Evolutionary conservation across 2,329 filamentous ascomycete species (phyloP), one percentile per base, ranked within the genome.

Genomic region (Hypoxylon sp.): DNA sequence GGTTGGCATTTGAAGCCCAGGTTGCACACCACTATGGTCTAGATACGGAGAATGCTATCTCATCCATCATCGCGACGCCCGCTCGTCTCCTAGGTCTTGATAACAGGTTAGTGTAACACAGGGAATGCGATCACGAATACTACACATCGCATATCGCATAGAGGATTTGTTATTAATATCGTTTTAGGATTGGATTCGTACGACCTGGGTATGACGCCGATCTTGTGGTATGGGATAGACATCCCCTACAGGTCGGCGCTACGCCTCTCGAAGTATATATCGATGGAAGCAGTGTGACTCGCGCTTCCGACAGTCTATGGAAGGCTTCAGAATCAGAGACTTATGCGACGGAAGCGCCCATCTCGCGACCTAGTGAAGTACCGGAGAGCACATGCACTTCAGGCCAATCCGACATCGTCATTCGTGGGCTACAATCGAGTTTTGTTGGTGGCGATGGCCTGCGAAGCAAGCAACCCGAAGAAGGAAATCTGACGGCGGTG

Each of bases 1-100:
- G 56, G 56, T 12, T 59, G 9, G 20, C 46, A 23, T 59, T 57
- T 16, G 53, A 59, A 13, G 56, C 53, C 17, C 56, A 59, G 23
- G 57, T 59, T 19, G 56, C 43, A 17, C 56, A 59, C 41, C 56
- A 59, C 25, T 57, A 51, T 26, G 56, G 56, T 5, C 49, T 59
- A 7, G 35, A 35, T n/a, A 27, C 44, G 4, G 35, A 53, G 8
- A 42, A 15, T 12, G 31, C 57, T 9, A 37, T 60, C 25, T 50
- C 50, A 7, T 57, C 57, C 1, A 25, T 60, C 25, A 57, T 55
- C 9, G 25, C 50, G 7, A 21, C 32, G 15, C 57, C 57, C 3
- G 57, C 54, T 11, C 50, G 54, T 11, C 40, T 60, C 13, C 17
- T 60, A 6, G 57, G 57, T 13, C 35, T 60, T 9, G 57, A 60